phyloP scores from a whole-genome alignment of 768 basidiomycete genomes.

The Kockovaella imperatae region DNA sequence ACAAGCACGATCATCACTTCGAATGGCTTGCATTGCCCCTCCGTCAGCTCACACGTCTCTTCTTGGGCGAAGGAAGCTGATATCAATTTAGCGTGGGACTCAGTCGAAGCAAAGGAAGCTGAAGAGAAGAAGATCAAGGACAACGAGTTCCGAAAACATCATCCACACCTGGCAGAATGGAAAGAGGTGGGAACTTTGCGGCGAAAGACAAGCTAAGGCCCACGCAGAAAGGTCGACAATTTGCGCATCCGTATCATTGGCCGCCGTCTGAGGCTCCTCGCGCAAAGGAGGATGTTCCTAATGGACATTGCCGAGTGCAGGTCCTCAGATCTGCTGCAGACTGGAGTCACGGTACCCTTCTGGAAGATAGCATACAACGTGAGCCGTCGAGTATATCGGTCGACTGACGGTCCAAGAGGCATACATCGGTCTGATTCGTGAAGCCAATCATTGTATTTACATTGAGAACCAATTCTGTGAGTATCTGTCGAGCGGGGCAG shows the following conservation, averaged over 20 bases:
- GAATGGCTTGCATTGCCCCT: constrained; percentile 44
- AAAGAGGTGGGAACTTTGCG: too few relatives aligned
- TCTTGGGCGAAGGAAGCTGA: constrained; percentile 2
- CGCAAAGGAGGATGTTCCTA: constrained; percentile 37
- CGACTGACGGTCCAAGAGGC: constrained; percentile 51
- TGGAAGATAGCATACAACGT: constrained; percentile 77
- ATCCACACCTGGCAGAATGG: constrained; percentile 43
- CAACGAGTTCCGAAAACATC: constrained; percentile 34
- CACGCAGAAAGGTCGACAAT: constrained; percentile 27
- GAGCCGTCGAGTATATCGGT: neutral
- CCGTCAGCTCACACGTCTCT: constrained; percentile 20
- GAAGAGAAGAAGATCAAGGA: constrained; percentile 29
- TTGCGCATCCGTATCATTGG: constrained; percentile 44
- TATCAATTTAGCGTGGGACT: constrained; percentile 29
- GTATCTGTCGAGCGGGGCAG: constrained; percentile 2
- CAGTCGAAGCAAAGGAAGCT: constrained; percentile 22
- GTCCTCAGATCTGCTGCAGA: constrained; percentile 78
- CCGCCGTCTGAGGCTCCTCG: constrained; percentile 36
- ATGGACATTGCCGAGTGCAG: constrained; percentile 34
- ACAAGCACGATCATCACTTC: constrained; percentile 42
- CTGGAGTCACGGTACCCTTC: constrained; percentile 89
- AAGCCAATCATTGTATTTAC: constrained; percentile 82
- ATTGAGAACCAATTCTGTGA: constrained; percentile 56
- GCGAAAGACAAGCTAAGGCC: too few relatives aligned
- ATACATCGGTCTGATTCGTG: constrained; percentile 57